Conservation (phyloP, 345 rosid species). For the Nephelium lappaceum region DNA sequence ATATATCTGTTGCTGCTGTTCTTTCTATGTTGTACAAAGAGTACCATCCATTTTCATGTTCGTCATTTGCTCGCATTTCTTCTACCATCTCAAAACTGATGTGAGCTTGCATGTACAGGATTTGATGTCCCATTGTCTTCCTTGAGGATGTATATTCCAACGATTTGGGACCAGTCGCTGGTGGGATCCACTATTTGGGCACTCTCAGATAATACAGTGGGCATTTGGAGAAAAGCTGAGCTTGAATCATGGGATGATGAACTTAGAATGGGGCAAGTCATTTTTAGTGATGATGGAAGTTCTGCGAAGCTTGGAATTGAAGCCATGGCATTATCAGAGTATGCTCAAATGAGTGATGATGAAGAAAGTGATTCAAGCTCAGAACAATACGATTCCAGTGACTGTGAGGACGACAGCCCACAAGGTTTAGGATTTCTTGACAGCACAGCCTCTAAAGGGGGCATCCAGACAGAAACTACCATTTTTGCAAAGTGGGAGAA, state of each 20-base stretch:
- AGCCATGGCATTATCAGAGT: conserved; percentile 58
- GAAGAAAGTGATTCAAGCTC: conserved; percentile 63
- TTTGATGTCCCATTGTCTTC: conserved; percentile 74
- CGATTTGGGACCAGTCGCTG: conserved; percentile 68
- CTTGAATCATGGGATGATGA: conserved; percentile 92
- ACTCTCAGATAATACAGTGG: conserved; percentile 48
- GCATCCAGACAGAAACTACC: conserved; percentile 74
- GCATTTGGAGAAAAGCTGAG: conserved; percentile 85
- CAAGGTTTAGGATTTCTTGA: conserved; percentile 76
- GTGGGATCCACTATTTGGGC: conserved; percentile 93
- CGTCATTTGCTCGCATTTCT: conserved; percentile 11
- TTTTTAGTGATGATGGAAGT: conserved; percentile 74
- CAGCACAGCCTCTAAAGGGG: conserved; percentile 53
- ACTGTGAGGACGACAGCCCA: conserved; percentile 56
- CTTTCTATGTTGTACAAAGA: not conserved
- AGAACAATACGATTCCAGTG: conserved; percentile 59
- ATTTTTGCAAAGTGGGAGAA: conserved; percentile 96
- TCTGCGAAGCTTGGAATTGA: conserved; percentile 61
- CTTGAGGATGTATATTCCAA: conserved; percentile 63
- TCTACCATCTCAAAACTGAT: conserved; percentile 20
- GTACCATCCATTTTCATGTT: not conserved
- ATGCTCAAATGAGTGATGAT: conserved; percentile 59
- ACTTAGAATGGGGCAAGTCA: conserved; percentile 57
- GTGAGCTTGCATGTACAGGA: conserved; percentile 48
- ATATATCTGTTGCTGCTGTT: not conserved